Conservation (phyloP, 2,329 filamentous ascomycete genomes). For the Venturiaceae sp. region DNA sequence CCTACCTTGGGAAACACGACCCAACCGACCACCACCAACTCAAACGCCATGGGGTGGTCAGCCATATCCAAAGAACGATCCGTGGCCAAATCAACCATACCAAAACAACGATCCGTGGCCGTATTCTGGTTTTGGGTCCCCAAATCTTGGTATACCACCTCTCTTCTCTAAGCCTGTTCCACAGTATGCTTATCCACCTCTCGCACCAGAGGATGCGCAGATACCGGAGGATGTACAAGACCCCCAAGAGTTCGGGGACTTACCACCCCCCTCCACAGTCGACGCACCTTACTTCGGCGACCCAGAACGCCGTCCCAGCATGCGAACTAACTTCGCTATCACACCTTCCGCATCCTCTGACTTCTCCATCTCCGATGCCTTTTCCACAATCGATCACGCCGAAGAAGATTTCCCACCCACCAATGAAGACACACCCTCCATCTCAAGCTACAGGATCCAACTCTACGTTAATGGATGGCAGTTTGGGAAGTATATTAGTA, state of each 20-base stretch:
- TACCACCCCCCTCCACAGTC: neutral
- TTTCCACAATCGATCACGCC: neutral
- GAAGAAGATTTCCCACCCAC: neutral
- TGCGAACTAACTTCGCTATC: neutral
- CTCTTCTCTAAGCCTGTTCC: neutral
- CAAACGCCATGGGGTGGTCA: no score
- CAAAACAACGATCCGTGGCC: neutral
- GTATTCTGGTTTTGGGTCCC: no score
- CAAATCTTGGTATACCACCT: neutral
- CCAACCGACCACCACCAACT: no score
- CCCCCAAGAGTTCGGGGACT: neutral
- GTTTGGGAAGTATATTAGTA: constrained; percentile 58
- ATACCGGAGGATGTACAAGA: neutral
- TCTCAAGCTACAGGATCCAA: constrained; percentile 45
- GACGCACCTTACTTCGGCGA: neutral
- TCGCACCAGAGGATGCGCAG: neutral
- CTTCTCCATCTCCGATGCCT: neutral
- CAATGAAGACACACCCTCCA: constrained; percentile 19
- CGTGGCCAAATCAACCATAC: neutral
- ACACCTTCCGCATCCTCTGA: no score
- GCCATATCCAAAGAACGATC: neutral
- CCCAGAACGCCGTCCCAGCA: neutral
- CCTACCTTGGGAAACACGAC: no score
- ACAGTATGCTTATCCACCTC: neutral
- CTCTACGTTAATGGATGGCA: constrained; percentile 71